phyloP scores from a whole-genome alignment of 495 filamentous ascomycete species.

The Penicillium silybi region DNA sequence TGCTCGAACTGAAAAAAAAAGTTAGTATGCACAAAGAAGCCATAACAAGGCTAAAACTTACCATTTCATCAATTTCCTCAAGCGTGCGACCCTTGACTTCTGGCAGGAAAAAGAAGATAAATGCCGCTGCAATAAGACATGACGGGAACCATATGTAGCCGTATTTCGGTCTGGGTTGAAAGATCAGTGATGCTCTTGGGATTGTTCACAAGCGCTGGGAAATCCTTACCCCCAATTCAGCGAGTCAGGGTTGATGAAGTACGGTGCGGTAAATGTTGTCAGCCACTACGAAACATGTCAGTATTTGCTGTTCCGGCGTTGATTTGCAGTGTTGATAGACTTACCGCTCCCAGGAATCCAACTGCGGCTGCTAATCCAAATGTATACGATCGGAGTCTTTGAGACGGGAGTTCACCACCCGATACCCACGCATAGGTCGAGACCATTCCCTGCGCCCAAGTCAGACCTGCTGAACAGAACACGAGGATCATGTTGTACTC shows the following conservation, averaged over 20 bases:
- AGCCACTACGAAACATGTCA: conserved; percentile 38
- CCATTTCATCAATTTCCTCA: conserved; percentile 21
- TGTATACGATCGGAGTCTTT: conserved; percentile 49
- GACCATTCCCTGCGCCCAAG: conserved; percentile 10
- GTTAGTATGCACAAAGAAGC: background rate
- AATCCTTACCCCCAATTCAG: conserved; percentile 46
- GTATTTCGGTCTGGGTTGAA: conserved; percentile 48
- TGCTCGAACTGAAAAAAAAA: conserved; percentile 12
- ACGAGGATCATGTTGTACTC: background rate
- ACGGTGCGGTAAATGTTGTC: conserved; percentile 58
- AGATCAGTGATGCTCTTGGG: background rate
- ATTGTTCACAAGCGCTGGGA: background rate
- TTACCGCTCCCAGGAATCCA: conserved; percentile 35
- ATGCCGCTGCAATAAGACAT: conserved; percentile 25
- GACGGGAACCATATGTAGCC: conserved; percentile 49
- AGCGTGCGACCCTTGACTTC: conserved; percentile 51
- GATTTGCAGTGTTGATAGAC: background rate
- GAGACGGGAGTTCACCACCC: conserved; percentile 51
- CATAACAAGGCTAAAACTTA: background rate
- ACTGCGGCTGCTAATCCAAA: conserved; percentile 49
- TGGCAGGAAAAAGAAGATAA: conserved; percentile 41
- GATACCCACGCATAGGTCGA: conserved; percentile 56
- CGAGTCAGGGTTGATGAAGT: conserved; percentile 58
- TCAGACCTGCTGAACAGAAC: background rate
- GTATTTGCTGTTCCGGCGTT: too few species aligned